These are phyloP conservation scores for Leptodontidium sp. DNA, from an alignment of 2,329 filamentous ascomycete species.

Conservation along the genomic window DNA sequence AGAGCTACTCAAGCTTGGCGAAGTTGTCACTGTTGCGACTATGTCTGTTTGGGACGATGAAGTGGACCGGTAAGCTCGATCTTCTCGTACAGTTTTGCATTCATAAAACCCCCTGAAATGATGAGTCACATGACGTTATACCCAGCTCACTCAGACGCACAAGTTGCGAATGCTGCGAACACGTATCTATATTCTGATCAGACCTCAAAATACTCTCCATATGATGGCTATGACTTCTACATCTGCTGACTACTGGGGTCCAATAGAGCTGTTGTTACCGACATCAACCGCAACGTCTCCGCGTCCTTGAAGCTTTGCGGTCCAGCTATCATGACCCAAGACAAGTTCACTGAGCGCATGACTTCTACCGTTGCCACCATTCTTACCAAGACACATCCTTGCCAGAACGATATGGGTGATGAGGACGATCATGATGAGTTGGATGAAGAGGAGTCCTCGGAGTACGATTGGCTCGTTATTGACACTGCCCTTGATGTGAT, in stretches of 20 bases:
- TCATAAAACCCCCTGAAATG: constrained; percentile 57
- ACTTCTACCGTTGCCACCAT: constrained; percentile 79
- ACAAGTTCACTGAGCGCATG: constrained; percentile 77
- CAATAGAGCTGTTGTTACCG: constrained; percentile 82
- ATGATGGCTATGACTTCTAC: constrained; percentile 30
- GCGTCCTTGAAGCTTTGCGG: constrained; percentile 91
- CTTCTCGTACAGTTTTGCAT: constrained; percentile 35
- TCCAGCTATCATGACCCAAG: constrained; percentile 80
- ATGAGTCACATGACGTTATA: constrained; percentile 92
- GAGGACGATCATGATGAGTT: constrained; percentile 79
- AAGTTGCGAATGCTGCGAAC: constrained; percentile 88
- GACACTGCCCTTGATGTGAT: constrained; percentile 94
- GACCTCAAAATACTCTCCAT: constrained; percentile 39
- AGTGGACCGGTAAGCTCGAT: constrained; percentile 82
- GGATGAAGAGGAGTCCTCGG: constrained; percentile 76
- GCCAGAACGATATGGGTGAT: constrained; percentile 88
- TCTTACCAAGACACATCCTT: constrained; percentile 89
- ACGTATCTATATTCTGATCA: constrained; percentile 65
- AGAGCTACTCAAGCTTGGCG: constrained; percentile 84
- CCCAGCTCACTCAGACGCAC: constrained; percentile 99
- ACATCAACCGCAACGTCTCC: constrained; percentile 93
- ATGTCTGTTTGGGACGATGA: constrained; percentile 89
- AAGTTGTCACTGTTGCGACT: constrained; percentile 85
- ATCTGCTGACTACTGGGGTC: constrained; percentile 52
- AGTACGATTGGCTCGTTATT: constrained; percentile 97